Percentiles rank a stretch among this genome's conserved stretches.
Evolutionary conservation across 108 stramenopile species (phyloP).

Genomic region (Discostella stelligeroides): DNA sequence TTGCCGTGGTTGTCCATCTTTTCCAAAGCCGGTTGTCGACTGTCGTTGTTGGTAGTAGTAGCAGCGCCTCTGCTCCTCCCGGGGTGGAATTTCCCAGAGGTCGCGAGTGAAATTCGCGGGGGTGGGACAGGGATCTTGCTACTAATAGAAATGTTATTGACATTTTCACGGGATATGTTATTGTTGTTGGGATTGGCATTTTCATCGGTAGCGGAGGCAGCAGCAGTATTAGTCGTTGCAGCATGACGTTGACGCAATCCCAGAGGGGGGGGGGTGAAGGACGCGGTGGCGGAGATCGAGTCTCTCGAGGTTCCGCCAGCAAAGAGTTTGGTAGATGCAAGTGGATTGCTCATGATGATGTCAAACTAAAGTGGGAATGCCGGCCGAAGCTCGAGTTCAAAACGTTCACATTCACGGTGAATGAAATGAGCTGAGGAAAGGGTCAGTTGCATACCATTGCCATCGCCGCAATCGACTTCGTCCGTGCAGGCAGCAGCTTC

Average conservation of each 20-base stretch:
- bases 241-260: slow-evolving; percentile 10
- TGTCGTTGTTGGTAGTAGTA: not conserved
- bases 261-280: not conserved
- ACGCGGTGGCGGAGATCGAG: not conserved
- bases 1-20: not conserved
- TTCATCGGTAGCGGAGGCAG: not conserved
- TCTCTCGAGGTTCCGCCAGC: not conserved
- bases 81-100: not conserved
- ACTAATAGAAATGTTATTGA: too few species aligned
- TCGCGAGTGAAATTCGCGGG: slow-evolving; percentile 5
- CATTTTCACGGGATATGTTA: not conserved
- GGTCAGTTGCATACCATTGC: too few species aligned
- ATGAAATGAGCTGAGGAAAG: too few species aligned
- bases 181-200: slow-evolving; percentile 5
- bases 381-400: too few species aligned
- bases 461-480: too few species aligned
- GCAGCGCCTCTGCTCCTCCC: not conserved
- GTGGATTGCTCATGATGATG: not conserved
- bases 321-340: slow-evolving; percentile 2
- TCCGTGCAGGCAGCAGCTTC: too few species aligned
- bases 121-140: slow-evolving; percentile 3
- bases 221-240: not conserved
- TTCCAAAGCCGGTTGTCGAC: not conserved
- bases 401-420: too few species aligned
- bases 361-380: not conserved